Evolutionary conservation across 805 yeast genomes (phyloP), one percentile per base, ranked within the genome.

Genomic region (Kodamaea kakaduensis): DNA sequence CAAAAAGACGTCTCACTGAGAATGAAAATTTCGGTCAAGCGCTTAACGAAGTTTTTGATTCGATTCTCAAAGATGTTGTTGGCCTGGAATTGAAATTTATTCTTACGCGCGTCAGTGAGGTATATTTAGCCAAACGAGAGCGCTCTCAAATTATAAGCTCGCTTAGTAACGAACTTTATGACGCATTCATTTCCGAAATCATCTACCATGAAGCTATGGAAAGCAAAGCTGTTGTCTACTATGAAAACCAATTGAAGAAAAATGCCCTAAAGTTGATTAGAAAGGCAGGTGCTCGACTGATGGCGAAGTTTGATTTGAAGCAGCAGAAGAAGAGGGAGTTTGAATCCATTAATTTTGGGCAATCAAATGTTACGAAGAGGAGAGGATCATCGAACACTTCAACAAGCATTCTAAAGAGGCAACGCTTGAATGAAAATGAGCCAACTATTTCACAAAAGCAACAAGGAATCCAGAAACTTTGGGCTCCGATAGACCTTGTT

Each of bases 171-270:
- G 84, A 78, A 25, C 51, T 84, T 1, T 81, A 63, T 42, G 49
- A 55, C 12, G 84, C 89, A 0, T 80, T 84, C 46, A 48, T 84
- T 26, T 67, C 73, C 28, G 89, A 83, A 44, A 63, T 72, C 24
- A 50, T 75, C 0, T 76, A 67, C 46, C 54, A 71, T 24, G 52
- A 59, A 3, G 55, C 64, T 0, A 47, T 71, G 26, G 71, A 71
- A 18, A 51, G 62, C 2, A 55, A 59, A 29, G 83, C 93, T 0
- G 69, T 62, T n/a, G 20, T 41, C 1, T 51, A 65, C 27, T 52
- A 70, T 28, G 45, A 58, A 0, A 47, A 36, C 6, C 47, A 46
- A 2, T 32, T 75, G 17, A 67, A 65, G 40, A 44, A 34, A 14
- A 42, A 30, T 2, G 37, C 51, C 1, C 46, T 78, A 3, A 42